Base-by-base conservation (phyloP, 441 rosid genomes). In the Pelargonium myrrhifolium region DNA sequence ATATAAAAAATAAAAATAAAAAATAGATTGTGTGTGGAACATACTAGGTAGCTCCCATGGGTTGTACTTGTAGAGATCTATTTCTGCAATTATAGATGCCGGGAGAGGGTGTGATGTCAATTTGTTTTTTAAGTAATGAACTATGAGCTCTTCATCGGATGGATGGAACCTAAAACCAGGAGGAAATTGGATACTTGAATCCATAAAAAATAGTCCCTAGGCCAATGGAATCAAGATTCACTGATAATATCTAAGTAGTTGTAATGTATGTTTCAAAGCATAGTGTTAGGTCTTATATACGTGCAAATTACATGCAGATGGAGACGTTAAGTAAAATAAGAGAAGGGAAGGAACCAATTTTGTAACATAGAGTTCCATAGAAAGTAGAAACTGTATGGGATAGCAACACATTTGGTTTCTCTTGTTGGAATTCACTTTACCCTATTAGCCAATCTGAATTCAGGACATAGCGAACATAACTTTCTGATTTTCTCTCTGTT, bases 161-260 rank as follows among this genome's bases (percentile, higher is more conserved):
- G 90, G 86, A 74, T 82, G 86, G 56, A 84, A 86, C 75, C 88
- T 76, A 72, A 86, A 86, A 58, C 88, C 88, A 0, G 86, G 86
- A 61, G 90, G 90, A 43, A 82, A 70, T 43, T 70, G 71, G 67
- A 79, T 45, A n/a, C 42, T 28, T 26, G 73, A 40, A 64, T 75
- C 78, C 73, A 72, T 75, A 15, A 28, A 28, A n/a, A 20, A 45
- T 10, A 21, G 53, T 11, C 26, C 10, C 42, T 7, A 58, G 65
- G 53, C 47, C 11, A 53, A 15, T 37, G 73, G 58, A 71, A 69
- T 60, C 70, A 58, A 47, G 62, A 20, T 20, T 62, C n/a, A 8
- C 53, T 56, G 77, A 72, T 67, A 8, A 64, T 68, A 62, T 45
- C 70, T 20, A 68, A 6, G 40, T 26, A 71, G 55, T 62, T 53